Percentiles rank a stretch among this genome's conserved stretches.
phyloP scores from a whole-genome alignment of 2,329 filamentous ascomycete genomes.

The Aspergillus quadricinctus region DNA sequence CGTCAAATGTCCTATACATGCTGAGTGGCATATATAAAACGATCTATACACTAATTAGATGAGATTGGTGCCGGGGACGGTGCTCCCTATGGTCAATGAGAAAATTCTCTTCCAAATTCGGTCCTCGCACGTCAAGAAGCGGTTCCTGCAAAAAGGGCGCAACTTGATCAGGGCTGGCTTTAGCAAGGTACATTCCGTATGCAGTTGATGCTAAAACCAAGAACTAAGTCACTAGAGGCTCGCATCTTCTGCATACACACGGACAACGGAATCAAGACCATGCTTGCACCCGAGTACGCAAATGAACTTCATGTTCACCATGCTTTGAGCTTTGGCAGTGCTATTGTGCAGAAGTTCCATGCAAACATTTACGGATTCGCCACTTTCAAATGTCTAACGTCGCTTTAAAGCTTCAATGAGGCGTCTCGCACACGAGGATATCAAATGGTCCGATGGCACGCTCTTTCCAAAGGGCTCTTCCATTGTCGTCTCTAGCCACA shows the following conservation, averaged over 20 bases:
- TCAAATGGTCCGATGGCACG: constrained; percentile 11
- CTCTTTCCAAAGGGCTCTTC: constrained; percentile 1
- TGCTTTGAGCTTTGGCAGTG: constrained; percentile 13
- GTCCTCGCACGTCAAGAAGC: background rate
- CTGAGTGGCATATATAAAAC: background rate
- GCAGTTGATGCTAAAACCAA: background rate
- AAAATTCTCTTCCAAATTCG: background rate
- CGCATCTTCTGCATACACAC: constrained; percentile 12
- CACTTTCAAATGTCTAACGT: too few relatives aligned
- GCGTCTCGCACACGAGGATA: background rate
- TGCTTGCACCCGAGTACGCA: constrained; percentile 18
- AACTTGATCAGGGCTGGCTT: background rate
- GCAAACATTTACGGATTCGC: constrained; percentile 14
- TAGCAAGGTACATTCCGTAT: background rate
- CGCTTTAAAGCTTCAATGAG: constrained; percentile 3
- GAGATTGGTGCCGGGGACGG: too few relatives aligned
- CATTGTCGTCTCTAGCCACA: constrained; percentile 1
- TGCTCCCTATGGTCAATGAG: background rate
- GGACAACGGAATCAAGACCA: constrained; percentile 17
- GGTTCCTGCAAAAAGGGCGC: background rate
- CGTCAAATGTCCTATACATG: background rate
- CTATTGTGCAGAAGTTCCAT: constrained; percentile 14
- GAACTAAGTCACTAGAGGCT: constrained; percentile 2
- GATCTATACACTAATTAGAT: background rate
- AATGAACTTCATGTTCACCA: constrained; percentile 20